Evolutionary conservation across 176 grass and related monocot genomes (phyloP).

Genomic region (Oryza brachyantha): DNA sequence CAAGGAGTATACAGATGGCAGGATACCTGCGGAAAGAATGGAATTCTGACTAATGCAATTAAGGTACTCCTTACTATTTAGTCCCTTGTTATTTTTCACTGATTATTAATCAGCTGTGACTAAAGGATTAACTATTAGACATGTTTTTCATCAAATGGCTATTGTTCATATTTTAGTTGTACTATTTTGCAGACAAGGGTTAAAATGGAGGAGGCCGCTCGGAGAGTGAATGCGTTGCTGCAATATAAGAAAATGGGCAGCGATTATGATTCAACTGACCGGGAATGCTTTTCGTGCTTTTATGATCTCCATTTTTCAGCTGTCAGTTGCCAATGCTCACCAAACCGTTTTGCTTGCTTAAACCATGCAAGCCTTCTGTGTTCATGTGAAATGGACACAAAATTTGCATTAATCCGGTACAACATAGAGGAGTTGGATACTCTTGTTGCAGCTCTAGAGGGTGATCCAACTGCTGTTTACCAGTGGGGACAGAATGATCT

Average conservation of each 20-base stretch:
- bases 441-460: constrained; percentile 74
- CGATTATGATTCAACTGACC: constrained; percentile 71
- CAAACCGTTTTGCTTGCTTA: constrained; percentile 71
- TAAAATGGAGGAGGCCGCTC: constrained; percentile 57
- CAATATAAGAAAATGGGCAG: constrained; percentile 54
- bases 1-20: constrained; percentile 39
- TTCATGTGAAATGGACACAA: constrained; percentile 61
- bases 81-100: constrained; percentile 24
- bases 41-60: constrained; percentile 60
- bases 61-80: constrained; percentile 56
- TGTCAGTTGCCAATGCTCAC: constrained; percentile 69
- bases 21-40: constrained; percentile 64
- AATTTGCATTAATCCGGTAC: constrained; percentile 47
- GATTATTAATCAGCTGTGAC: constrained; percentile 24
- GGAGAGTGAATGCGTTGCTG: constrained; percentile 28
- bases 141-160: not conserved
- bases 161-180: constrained; percentile 20
- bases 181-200: constrained; percentile 58
- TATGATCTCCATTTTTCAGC: constrained; percentile 92
- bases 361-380: constrained; percentile 68
- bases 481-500: constrained; percentile 38
- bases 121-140: not conserved
- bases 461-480: constrained; percentile 44
- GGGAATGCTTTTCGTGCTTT: constrained; percentile 86
- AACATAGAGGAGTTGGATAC: constrained; percentile 61